Evolutionary conservation across 345 rosid genomes (phyloP).

Genomic region (Brassica juncea): DNA sequence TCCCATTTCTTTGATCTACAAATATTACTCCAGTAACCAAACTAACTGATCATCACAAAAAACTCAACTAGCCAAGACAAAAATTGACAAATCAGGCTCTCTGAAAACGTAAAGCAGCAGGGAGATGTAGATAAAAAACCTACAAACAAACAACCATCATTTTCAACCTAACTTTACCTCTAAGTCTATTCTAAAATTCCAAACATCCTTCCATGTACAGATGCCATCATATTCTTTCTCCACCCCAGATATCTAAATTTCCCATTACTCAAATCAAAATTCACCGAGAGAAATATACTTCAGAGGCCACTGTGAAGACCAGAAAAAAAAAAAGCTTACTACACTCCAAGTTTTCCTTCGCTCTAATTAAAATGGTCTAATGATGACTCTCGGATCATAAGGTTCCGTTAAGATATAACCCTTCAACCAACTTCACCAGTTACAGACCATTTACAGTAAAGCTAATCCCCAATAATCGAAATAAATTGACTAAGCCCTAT

Average conservation of each 20-base stretch:
- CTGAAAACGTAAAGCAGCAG: background rate
- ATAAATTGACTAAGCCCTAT: background rate
- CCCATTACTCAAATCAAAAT: background rate
- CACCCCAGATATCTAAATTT: background rate
- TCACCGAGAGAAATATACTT: background rate
- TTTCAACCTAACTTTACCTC: background rate
- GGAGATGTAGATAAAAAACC: background rate
- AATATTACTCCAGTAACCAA: background rate
- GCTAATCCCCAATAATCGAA: background rate
- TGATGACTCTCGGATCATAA: background rate
- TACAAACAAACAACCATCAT: background rate
- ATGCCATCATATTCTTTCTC: constrained; percentile 15
- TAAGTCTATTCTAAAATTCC: background rate
- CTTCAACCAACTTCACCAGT: background rate
- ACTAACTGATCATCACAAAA: background rate
- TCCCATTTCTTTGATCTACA: background rate
- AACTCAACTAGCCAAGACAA: constrained; percentile 16
- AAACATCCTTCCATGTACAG: background rate
- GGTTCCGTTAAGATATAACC: background rate
- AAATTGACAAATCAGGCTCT: background rate
- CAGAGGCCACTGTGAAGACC: background rate
- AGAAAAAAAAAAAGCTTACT: background rate
- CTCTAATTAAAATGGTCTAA: background rate
- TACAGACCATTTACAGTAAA: background rate
- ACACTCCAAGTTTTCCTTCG: background rate